These are phyloP conservation scores for Papiliotrema nemorosa DNA, from an alignment of 1,284 basidiomycete genomes.

Conservation along the genomic window DNA sequence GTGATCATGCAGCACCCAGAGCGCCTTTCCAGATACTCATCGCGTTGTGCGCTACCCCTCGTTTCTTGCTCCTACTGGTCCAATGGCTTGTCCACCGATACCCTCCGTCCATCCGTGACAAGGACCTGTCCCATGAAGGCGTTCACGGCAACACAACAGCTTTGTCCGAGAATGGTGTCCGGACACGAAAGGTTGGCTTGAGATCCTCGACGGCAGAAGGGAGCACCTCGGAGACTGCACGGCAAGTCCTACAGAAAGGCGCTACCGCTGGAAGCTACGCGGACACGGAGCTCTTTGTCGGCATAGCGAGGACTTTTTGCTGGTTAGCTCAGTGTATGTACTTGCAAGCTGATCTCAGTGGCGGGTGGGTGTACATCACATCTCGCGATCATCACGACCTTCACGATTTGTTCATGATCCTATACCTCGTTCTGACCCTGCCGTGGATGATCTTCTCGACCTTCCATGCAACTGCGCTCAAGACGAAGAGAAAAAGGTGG, in stretches of 20 bases:
- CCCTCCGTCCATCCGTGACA: constrained; percentile 6
- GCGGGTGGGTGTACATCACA: constrained; percentile 89
- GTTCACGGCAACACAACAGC: not conserved
- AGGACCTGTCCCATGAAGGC: not conserved
- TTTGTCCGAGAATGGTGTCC: not conserved
- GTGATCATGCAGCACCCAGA: constrained; percentile 87
- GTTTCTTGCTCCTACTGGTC: constrained; percentile 70
- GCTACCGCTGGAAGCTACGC: constrained; percentile 45
- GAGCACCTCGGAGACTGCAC: constrained; percentile 10
- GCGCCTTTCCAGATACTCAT: constrained; percentile 88
- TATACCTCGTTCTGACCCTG: constrained; percentile 72
- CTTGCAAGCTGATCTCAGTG: constrained; percentile 23
- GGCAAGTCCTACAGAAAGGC: constrained; percentile 4
- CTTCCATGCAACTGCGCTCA: constrained; percentile 39
- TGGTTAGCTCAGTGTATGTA: constrained; percentile 52
- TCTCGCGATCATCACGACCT: constrained; percentile 53
- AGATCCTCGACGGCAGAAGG: too few relatives aligned
- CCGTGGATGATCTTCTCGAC: constrained; percentile 84
- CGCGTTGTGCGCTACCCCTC: constrained; percentile 78
- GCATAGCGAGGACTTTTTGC: constrained; percentile 70
- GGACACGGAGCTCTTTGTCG: constrained; percentile 59
- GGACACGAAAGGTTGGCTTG: constrained; percentile 2
- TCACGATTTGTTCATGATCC: constrained; percentile 86
- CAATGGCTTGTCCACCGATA: constrained; percentile 62
- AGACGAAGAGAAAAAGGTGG: constrained; percentile 55